Conservation (phyloP, 2,329 filamentous ascomycete species). For the Lasiodiplodia hormozganensis region DNA sequence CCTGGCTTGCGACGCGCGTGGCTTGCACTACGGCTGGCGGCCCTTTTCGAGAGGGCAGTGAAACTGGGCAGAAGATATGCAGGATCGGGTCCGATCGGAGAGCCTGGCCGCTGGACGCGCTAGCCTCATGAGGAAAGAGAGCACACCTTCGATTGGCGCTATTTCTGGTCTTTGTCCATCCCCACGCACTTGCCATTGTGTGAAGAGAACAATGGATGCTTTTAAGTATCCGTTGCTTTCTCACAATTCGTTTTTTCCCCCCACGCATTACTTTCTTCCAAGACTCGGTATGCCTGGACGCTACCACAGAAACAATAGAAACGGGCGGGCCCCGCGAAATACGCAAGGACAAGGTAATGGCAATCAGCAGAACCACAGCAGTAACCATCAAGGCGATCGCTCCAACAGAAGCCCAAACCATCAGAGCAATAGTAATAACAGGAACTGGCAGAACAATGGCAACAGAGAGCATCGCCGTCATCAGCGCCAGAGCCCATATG, state of each 20-base stretch:
- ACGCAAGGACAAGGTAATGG: neutral
- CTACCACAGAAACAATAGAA: neutral
- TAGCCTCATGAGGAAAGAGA: slow-evolving; percentile 4
- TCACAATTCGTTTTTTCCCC: neutral
- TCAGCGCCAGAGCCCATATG: no score
- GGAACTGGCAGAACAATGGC: neutral
- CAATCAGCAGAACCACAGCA: neutral
- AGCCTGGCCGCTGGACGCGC: neutral
- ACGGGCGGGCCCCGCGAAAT: neutral
- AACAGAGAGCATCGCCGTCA: no score
- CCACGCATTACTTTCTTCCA: neutral
- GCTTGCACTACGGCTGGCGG: neutral
- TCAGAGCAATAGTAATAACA: neutral
- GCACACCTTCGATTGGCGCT: neutral
- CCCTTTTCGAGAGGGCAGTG: neutral
- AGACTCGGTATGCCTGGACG: neutral
- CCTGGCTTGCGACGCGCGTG: neutral
- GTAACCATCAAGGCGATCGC: no score
- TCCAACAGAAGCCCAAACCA: neutral
- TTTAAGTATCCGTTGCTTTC: neutral
- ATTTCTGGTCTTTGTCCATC: slow-evolving; percentile 11
- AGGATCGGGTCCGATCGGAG: slow-evolving; percentile 3
- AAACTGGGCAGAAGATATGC: neutral
- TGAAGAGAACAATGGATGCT: neutral
- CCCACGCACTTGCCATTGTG: neutral